These are phyloP conservation scores for Xylaria arbuscula DNA, from an alignment of 2,329 filamentous ascomycete genomes.

Conservation along the genomic window DNA sequence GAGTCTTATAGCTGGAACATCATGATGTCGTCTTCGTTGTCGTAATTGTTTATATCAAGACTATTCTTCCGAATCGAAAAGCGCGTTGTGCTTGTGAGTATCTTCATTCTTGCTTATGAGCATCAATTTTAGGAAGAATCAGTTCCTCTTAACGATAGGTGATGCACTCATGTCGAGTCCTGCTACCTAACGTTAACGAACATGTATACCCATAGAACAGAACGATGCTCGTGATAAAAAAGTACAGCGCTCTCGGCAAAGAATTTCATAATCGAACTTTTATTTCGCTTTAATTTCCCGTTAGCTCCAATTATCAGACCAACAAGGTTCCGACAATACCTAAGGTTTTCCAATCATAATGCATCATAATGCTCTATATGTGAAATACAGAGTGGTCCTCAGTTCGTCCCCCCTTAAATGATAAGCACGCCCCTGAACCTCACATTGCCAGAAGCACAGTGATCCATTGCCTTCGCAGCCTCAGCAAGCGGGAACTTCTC, in stretches of 20 bases:
- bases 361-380: background rate
- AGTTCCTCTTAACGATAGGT: too few species aligned
- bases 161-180: too few species aligned
- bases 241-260: background rate
- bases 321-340: background rate
- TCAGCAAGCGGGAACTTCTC: constrained; percentile 71
- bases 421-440: constrained; percentile 60
- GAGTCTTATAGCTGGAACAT: too few species aligned
- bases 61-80: too few species aligned
- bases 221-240: background rate
- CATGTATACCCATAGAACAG: background rate
- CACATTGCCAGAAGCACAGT: constrained; percentile 55
- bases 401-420: constrained; percentile 47
- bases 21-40: too few species aligned
- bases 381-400: background rate
- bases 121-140: too few species aligned
- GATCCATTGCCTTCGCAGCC: constrained; percentile 58
- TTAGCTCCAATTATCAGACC: background rate
- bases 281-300: background rate
- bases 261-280: background rate
- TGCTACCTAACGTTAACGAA: background rate
- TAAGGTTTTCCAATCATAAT: background rate
- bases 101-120: too few species aligned
- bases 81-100: too few species aligned
- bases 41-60: too few species aligned